A percentile compares a stretch with the other conserved stretches of the same genome.
Evolutionary conservation across 2,329 filamentous ascomycete species (phyloP).

Genomic region (Xylaria polymorpha): DNA sequence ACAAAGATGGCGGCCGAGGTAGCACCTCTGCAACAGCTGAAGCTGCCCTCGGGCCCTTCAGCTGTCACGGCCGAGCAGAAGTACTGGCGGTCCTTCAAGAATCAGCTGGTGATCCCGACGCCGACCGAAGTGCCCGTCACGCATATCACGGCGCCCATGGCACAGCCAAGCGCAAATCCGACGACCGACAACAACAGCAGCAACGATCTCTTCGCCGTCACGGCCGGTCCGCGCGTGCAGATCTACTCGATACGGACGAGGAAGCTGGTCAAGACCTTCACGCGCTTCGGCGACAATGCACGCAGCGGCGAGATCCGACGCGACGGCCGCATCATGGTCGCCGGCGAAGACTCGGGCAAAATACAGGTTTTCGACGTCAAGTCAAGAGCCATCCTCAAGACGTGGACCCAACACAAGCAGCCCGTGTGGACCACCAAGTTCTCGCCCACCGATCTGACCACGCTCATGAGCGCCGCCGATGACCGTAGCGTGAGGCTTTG

Average conservation of each 20-base stretch:
- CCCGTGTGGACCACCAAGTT: conserved; percentile 93
- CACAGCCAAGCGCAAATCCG: conserved; percentile 49
- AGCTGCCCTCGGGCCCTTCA: conserved; percentile 83
- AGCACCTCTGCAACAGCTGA: conserved; percentile 80
- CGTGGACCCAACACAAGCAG: conserved; percentile 94
- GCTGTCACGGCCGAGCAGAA: conserved; percentile 90
- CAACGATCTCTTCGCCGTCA: conserved; percentile 87
- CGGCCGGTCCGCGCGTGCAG: conserved; percentile 92
- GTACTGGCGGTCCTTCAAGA: conserved; percentile 97
- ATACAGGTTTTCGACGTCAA: conserved; percentile 95
- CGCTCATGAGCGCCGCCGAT: conserved; percentile 88
- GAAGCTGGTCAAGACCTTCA: conserved; percentile 93
- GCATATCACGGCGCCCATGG: conserved; percentile 80
- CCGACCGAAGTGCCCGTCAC: conserved; percentile 91
- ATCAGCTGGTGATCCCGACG: conserved; percentile 88
- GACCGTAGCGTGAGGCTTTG: conserved; percentile 93
- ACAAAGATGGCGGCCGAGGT: conserved; percentile 84
- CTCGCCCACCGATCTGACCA: conserved; percentile 88
- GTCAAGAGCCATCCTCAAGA: conserved; percentile 91
- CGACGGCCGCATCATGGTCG: conserved; percentile 89
- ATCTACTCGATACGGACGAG: conserved; percentile 93
- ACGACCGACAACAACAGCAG: conserved; percentile 51
- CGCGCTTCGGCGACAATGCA: conserved; percentile 90
- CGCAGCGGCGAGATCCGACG: conserved; percentile 88
- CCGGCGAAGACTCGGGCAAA: conserved; percentile 89